Evolutionary conservation across 148 eudicot species (phyloP).

Genomic region (Nyssa sinensis): DNA sequence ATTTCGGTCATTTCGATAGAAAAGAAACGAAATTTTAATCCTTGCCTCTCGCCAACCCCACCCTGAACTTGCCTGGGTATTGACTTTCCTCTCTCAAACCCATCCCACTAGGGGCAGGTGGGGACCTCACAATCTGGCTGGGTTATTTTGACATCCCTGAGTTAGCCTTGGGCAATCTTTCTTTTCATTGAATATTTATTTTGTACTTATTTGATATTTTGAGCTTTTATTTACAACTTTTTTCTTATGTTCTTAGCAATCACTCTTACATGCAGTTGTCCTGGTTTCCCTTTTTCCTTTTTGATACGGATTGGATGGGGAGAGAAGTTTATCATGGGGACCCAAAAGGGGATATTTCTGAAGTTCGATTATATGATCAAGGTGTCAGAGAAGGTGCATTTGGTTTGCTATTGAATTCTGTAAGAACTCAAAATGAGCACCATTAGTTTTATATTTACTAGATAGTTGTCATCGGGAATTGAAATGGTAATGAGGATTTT

Average conservation of each 20-base stretch:
- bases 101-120: too few relatives aligned
- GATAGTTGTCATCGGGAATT: neutral
- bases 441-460: constrained; percentile 1
- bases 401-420: constrained; percentile 97
- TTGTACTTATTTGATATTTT: neutral
- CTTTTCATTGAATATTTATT: neutral
- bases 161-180: neutral
- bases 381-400: constrained; percentile 99
- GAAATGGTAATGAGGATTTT: too few relatives aligned
- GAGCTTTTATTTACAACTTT: neutral
- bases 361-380: constrained; percentile 68
- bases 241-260: constrained; percentile 11
- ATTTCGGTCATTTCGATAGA: too few relatives aligned
- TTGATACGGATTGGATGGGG: constrained; percentile 99
- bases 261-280: constrained; percentile 58
- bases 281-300: constrained; percentile 97
- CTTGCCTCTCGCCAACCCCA: too few relatives aligned
- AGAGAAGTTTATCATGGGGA: constrained; percentile 93
- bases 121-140: too few relatives aligned
- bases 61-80: too few relatives aligned
- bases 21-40: too few relatives aligned
- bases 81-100: too few relatives aligned
- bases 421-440: constrained; percentile 60
- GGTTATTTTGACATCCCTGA: too few relatives aligned
- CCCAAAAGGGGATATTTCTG: constrained; percentile 56